These are phyloP conservation scores for Vitis hybrid DNA, from an alignment of 177 flowering plant genomes.

Conservation along the genomic window DNA sequence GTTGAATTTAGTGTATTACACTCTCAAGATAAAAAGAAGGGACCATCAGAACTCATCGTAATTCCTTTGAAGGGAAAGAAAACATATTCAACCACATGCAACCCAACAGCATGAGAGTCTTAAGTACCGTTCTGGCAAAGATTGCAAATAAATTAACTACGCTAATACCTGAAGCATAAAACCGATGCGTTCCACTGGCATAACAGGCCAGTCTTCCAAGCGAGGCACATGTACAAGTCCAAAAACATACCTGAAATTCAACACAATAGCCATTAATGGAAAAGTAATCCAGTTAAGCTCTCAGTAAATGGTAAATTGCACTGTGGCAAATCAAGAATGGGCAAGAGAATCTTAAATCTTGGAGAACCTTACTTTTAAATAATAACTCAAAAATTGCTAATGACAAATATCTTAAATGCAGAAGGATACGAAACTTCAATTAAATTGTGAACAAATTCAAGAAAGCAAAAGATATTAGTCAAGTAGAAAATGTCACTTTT, in stretches of 20 bases:
- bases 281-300: no score
- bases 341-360: no score
- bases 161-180: conserved; percentile 41
- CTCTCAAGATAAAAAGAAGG: background rate
- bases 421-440: no score
- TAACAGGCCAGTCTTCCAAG: conserved; percentile 54
- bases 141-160: background rate
- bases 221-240: conserved; percentile 53
- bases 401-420: no score
- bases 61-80: background rate
- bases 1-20: no score
- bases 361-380: no score
- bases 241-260: conserved; percentile 20
- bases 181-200: conserved; percentile 52
- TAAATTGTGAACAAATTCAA: no score
- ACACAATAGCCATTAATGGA: no score
- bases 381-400: no score
- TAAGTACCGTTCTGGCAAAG: background rate
- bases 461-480: no score
- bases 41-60: background rate
- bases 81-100: background rate
- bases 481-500: no score
- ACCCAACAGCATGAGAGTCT: no score
- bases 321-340: background rate
- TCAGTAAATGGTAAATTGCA: background rate